Percentiles rank a stretch among this genome's conserved stretches.
These are phyloP conservation scores for Malassezia japonica DNA, from an alignment of 1,284 basidiomycete species.

Conservation along the genomic window DNA sequence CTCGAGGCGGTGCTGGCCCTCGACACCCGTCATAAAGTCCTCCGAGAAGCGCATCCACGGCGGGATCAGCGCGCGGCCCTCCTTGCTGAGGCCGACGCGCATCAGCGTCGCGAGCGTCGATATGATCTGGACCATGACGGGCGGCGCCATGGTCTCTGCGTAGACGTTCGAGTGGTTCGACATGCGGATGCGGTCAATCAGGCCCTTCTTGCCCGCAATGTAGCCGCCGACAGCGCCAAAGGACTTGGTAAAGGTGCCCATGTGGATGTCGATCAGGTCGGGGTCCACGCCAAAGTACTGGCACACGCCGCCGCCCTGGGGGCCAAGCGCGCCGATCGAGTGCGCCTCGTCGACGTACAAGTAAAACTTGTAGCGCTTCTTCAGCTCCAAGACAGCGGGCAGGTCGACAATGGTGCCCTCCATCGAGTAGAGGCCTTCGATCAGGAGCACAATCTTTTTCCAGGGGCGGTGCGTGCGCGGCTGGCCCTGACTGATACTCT, in stretches of 20 bases:
- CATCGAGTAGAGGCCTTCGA: conserved; percentile 96
- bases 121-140: conserved; percentile 81
- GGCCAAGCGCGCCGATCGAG: conserved; percentile 88
- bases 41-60: conserved; percentile 37
- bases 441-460: conserved; percentile 94
- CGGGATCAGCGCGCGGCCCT: conserved; percentile 38
- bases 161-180: conserved; percentile 77
- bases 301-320: conserved; percentile 82
- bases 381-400: conserved; percentile 73
- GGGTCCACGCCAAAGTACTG: conserved; percentile 90
- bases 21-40: conserved; percentile 49
- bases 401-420: conserved; percentile 86
- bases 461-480: conserved; percentile 93
- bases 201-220: conserved; percentile 68
- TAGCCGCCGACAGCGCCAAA: conserved; percentile 97
- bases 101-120: conserved; percentile 93
- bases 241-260: conserved; percentile 99
- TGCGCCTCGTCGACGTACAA: conserved; percentile 95
- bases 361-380: conserved; percentile 97
- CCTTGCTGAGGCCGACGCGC: conserved; percentile 54
- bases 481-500: conserved; percentile 92
- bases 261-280: conserved; percentile 74
- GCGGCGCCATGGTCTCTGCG: conserved; percentile 80
- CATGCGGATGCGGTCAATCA: conserved; percentile 73
- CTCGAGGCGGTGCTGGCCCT: conserved; percentile 70